Percentiles rank a stretch among this genome's conserved stretches.
These are phyloP conservation scores for Nematodospora anomalae DNA, from an alignment of 1,139 yeast genomes.

Conservation along the genomic window DNA sequence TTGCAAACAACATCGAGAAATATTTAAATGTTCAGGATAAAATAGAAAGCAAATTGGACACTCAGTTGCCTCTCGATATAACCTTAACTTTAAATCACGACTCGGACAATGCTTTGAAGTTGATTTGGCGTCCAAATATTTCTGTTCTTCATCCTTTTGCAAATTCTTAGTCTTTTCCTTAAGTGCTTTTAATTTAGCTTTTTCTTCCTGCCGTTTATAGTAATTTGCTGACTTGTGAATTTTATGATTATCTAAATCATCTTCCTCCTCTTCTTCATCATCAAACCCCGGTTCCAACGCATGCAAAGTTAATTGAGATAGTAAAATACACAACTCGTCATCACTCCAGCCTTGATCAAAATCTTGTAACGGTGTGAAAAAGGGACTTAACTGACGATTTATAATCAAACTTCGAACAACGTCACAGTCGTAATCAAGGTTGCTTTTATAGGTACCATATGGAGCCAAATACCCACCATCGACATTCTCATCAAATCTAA, in stretches of 20 bases:
- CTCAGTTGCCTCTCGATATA: conserved; percentile 70
- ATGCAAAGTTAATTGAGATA: conserved; percentile 58
- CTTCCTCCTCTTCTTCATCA: conserved; percentile 53
- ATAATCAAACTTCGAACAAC: conserved; percentile 66
- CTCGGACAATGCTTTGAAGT: conserved; percentile 23
- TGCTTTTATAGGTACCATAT: conserved; percentile 76
- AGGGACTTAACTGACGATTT: conserved; percentile 75
- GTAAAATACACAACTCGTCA: conserved; percentile 60
- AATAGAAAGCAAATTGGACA: conserved; percentile 94
- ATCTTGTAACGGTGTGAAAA: conserved; percentile 86
- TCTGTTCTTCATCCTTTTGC: conserved; percentile 56
- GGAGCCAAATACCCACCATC: conserved; percentile 88
- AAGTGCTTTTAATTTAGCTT: conserved; percentile 49
- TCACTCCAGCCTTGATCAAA: conserved; percentile 75
- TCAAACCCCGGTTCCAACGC: conserved; percentile 57
- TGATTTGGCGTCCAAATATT: conserved; percentile 36
- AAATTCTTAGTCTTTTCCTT: conserved; percentile 46
- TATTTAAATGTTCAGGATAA: conserved; percentile 76
- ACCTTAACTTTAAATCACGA: conserved; percentile 30
- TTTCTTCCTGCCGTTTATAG: conserved; percentile 56
- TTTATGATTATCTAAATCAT: conserved; percentile 54
- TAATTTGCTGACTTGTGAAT: conserved; percentile 52
- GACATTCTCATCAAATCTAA: conserved; percentile 58
- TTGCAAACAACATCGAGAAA: conserved; percentile 88
- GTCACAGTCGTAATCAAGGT: conserved; percentile 71